Evolutionary conservation across 2,329 filamentous ascomycete species (phyloP), one percentile per base, ranked within the genome.

Genomic region (Trichoderma gracile): DNA sequence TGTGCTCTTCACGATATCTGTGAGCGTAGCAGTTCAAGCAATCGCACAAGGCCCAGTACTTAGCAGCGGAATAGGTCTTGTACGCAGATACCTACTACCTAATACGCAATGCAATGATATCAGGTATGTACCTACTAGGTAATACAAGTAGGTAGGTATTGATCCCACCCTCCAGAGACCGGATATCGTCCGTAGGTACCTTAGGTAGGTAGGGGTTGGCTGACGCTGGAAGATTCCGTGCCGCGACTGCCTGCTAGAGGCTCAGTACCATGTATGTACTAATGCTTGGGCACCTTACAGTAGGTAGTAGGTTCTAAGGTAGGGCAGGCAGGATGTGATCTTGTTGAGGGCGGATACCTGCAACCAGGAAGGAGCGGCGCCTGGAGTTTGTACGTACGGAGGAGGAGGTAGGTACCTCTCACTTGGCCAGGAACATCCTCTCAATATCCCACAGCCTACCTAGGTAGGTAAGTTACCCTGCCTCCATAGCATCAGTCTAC

Each of bases 121-220:
- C n/a, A n/a, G n/a, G n/a, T n/a, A 25, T 3, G 25, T 25, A 25
- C 3, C 25, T 25, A n/a, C n/a, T n/a, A n/a, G n/a, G n/a, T n/a
- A n/a, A 25, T 40, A 9, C 15, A 30, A 15, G 15, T 33, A 52
- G 27, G 15, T 52, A 25, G 27, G 10, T 15, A n/a, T n/a, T n/a
- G n/a, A n/a, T n/a, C n/a, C n/a, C n/a, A n/a, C 23, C 25, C 27
- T 30, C 30, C 30, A 27, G 25, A 30, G 12, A 14, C 43, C 55
- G 43, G 55, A 47, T 47, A 58, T 58, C 43, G 55, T 47, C 55
- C 43, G 45, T 49, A 25, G 56, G 25, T 27, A 27, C 5, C 5
- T 4, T 27, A 27, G 25, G 25, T 6, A 27, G 25, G 25, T 27
- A 27, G 49, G 56, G 56, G 7, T 10, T 30, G 30, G 30, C 30